phyloP scores from a whole-genome alignment of 75 land plant species.

The Selaginella moellendorffii region DNA sequence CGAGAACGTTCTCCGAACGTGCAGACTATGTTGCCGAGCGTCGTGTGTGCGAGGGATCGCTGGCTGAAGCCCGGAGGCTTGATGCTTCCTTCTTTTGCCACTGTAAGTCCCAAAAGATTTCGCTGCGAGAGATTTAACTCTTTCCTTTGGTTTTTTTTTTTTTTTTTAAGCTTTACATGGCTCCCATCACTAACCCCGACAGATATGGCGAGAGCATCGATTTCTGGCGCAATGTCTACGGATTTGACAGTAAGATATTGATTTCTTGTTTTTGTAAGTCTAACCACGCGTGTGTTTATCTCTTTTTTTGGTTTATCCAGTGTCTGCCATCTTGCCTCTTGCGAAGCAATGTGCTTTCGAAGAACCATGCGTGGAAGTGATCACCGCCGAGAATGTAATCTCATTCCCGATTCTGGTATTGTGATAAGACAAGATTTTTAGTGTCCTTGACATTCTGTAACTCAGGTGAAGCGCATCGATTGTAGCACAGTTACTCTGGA shows the following conservation, averaged over 20 bases:
- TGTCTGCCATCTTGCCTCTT: constrained; percentile 89
- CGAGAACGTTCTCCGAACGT: no score
- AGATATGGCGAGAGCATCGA: constrained; percentile 80
- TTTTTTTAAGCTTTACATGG: constrained; percentile 66
- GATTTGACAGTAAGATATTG: constrained; percentile 68
- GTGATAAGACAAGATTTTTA: not conserved
- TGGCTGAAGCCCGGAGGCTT: constrained; percentile 96
- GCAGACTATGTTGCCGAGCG: constrained; percentile 91
- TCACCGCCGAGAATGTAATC: constrained; percentile 76
- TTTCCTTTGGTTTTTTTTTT: no score
- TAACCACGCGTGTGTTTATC: constrained; percentile 2
- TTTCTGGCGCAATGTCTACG: constrained; percentile 94
- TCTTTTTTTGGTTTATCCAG: constrained; percentile 29
- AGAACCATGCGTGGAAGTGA: constrained; percentile 82
- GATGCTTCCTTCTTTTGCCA: constrained; percentile 89
- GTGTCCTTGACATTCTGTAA: not conserved
- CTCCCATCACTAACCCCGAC: constrained; percentile 79
- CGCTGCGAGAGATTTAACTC: no score
- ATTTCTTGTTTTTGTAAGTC: not conserved
- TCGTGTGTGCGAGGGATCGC: constrained; percentile 81
- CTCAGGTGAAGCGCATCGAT: constrained; percentile 74
- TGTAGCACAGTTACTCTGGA: constrained; percentile 53
- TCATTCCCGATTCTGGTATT: constrained; percentile 74
- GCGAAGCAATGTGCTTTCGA: constrained; percentile 97
- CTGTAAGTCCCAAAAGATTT: constrained; percentile 61